phyloP scores from a whole-genome alignment of 257 asterid species.

The Penstemon eatonii region DNA sequence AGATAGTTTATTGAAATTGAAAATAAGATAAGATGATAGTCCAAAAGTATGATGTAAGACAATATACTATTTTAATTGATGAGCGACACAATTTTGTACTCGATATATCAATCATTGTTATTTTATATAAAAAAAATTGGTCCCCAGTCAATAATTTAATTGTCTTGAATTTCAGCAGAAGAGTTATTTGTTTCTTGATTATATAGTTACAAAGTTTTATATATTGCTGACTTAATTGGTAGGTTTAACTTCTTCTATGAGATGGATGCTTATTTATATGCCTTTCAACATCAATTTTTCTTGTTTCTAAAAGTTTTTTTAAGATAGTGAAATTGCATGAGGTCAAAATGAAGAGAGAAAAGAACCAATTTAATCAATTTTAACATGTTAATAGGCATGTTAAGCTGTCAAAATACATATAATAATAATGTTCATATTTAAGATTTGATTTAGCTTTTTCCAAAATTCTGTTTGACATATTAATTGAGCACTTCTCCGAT shows the following conservation, averaged over 20 bases:
- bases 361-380: too few relatives aligned
- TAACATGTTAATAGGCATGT: too few relatives aligned
- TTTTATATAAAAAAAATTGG: neutral
- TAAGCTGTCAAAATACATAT: too few relatives aligned
- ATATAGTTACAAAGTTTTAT: neutral
- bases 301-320: neutral
- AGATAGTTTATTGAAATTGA: neutral
- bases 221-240: conserved; percentile 14
- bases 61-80: neutral
- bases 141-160: conserved; percentile 1
- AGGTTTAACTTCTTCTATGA: neutral
- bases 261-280: neutral
- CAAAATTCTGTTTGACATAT: too few relatives aligned
- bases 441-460: too few relatives aligned
- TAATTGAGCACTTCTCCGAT: too few relatives aligned
- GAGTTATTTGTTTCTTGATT: conserved; percentile 18
- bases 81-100: neutral
- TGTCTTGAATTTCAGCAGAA: conserved; percentile 15
- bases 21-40: conserved; percentile 26
- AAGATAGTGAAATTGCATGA: neutral
- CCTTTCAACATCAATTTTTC: neutral
- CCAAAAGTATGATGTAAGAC: conserved; percentile 12
- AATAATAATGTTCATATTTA: too few relatives aligned
- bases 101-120: conserved; percentile 26
- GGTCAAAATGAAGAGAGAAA: neutral